Conservation (phyloP, 495 filamentous ascomycete genomes). For the Haplographium delicatum region DNA sequence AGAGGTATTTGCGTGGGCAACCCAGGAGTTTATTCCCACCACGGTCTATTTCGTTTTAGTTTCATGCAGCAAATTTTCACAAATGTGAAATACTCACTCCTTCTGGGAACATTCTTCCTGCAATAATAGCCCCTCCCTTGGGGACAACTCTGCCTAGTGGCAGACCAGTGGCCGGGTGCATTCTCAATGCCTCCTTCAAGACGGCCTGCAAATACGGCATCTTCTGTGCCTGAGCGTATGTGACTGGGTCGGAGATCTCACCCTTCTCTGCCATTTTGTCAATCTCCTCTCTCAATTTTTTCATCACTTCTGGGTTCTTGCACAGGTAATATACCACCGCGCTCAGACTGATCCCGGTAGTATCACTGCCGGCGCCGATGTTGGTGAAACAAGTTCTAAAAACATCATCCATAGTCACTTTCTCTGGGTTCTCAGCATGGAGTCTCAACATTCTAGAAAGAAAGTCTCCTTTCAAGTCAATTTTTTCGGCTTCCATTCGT, state of each 20-base stretch:
- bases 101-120: conserved; percentile 47
- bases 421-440: conserved; percentile 40
- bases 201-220: conserved; percentile 54
- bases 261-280: conserved; percentile 31
- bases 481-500: conserved; percentile 13
- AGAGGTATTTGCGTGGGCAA: conserved; percentile 48
- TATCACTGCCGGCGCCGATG: conserved; percentile 33
- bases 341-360: conserved; percentile 36
- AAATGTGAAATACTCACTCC: conserved; percentile 16
- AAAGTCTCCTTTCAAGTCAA: conserved; percentile 27
- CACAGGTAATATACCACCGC: conserved; percentile 35
- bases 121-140: conserved; percentile 38
- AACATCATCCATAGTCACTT: conserved; percentile 42
- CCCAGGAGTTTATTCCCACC: conserved; percentile 60
- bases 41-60: conserved; percentile 36
- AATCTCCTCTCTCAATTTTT: conserved; percentile 36
- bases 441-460: conserved; percentile 36
- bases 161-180: conserved; percentile 54
- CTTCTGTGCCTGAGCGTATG: conserved; percentile 38
- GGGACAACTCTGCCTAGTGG: conserved; percentile 54
- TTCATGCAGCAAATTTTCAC: background rate
- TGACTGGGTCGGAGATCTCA: conserved; percentile 29
- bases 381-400: conserved; percentile 29
- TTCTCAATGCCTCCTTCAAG: conserved; percentile 57
- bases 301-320: conserved; percentile 31